A percentile compares a stretch with the other conserved stretches of the same genome.
phyloP scores from a whole-genome alignment of 2,329 filamentous ascomycete species.

The Beauveria pseudobassiana region DNA sequence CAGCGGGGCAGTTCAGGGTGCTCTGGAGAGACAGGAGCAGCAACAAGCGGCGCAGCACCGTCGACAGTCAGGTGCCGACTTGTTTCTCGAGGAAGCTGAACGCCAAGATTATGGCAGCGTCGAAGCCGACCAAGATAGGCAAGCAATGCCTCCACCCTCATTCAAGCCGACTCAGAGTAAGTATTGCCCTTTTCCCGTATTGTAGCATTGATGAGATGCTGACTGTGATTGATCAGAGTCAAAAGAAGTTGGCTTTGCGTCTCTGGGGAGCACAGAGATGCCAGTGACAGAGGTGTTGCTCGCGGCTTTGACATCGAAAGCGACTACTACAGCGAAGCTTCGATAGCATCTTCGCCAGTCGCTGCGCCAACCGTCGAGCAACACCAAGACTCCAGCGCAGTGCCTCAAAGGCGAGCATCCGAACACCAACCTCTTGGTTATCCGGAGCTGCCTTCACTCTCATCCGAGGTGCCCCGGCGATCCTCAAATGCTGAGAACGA shows the following conservation, averaged over 20 bases:
- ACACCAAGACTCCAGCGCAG: not conserved
- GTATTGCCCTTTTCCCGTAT: not conserved
- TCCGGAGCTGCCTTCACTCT: not conserved
- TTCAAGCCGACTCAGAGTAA: not conserved
- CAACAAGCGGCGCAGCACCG: constrained; percentile 10
- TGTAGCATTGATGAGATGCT: not conserved
- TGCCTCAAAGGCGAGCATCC: not conserved
- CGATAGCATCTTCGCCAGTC: constrained; percentile 25
- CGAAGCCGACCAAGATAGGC: not conserved
- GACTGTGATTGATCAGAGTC: not conserved
- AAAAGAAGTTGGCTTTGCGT: not conserved
- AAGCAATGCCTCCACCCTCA: constrained; percentile 2
- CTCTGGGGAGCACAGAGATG: constrained; percentile 8
- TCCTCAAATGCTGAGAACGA: not conserved
- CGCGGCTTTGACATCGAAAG: constrained; percentile 30
- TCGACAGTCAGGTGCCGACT: not conserved
- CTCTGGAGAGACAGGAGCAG: constrained; percentile 17
- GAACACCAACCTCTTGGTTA: not conserved
- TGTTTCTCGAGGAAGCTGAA: not conserved
- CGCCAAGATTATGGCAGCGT: not conserved
- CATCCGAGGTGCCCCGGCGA: not conserved
- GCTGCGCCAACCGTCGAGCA: not conserved
- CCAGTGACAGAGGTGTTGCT: constrained; percentile 24
- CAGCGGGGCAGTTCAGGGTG: constrained; percentile 23
- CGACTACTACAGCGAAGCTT: constrained; percentile 29